Conservation (phyloP, 192 early-diverging fungal species). For the Entomortierella parvispora region DNA sequence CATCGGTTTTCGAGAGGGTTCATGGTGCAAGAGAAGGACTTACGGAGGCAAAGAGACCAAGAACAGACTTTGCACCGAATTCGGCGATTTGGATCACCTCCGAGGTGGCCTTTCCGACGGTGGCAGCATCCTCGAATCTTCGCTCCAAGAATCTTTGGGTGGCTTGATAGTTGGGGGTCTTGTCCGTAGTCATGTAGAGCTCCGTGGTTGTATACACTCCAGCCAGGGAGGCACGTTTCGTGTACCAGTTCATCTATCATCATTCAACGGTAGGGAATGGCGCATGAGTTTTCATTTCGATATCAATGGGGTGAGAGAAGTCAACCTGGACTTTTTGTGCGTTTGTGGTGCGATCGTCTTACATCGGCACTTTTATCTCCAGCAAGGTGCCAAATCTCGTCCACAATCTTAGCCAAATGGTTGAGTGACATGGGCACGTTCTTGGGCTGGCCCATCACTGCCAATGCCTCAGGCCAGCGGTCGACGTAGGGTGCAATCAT, state of each 20-base stretch:
- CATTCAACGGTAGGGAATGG: too few relatives aligned
- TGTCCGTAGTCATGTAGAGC: constrained; percentile 93
- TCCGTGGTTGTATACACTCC: constrained; percentile 89
- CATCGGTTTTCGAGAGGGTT: background rate
- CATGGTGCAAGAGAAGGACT: constrained; percentile 15
- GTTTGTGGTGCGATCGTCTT: too few relatives aligned
- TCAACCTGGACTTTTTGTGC: too few relatives aligned
- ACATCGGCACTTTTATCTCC: constrained; percentile 86
- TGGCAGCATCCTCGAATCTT: constrained; percentile 76
- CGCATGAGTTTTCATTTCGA: too few relatives aligned
- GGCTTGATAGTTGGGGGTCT: constrained; percentile 73
- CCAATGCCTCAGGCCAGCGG: constrained; percentile 79
- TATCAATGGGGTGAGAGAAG: too few relatives aligned
- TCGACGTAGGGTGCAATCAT: constrained; percentile 76
- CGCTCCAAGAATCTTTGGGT: constrained; percentile 85
- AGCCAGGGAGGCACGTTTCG: constrained; percentile 81
- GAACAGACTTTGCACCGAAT: constrained; percentile 57
- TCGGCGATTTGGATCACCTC: constrained; percentile 52
- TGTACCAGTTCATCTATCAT: constrained; percentile 90
- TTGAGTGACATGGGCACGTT: constrained; percentile 75
- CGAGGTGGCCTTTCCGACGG: constrained; percentile 58
- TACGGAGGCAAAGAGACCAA: constrained; percentile 60
- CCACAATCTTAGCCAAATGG: constrained; percentile 76
- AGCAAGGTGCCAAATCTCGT: constrained; percentile 90
- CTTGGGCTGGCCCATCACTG: constrained; percentile 82